Evolutionary conservation across 352 stramenopile genomes (phyloP).

Genomic region (Phytophthora tubulina): DNA sequence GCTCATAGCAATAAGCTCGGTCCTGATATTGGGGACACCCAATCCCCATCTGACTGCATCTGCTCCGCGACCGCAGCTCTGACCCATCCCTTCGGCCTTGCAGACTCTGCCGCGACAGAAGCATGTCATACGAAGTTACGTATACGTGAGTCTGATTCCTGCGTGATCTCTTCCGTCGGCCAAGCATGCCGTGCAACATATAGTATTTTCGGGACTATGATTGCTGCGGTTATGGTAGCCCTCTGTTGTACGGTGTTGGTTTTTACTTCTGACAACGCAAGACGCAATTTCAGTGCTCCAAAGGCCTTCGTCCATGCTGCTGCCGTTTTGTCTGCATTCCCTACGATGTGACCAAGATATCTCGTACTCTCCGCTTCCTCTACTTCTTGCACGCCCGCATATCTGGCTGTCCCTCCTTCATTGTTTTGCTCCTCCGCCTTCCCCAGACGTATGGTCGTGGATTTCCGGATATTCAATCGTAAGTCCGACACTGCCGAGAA

Average conservation of each 20-base stretch:
- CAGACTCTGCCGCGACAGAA: background rate
- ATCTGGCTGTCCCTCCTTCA: too few relatives aligned
- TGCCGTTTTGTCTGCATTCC: background rate
- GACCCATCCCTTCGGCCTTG: background rate
- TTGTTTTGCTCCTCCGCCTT: too few relatives aligned
- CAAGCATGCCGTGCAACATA: constrained; percentile 13
- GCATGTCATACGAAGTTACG: constrained; percentile 3
- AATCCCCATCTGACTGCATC: too few relatives aligned
- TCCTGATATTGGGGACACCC: too few relatives aligned
- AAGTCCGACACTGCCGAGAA: background rate
- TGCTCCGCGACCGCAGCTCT: background rate
- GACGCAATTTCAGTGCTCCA: background rate
- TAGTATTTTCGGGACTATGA: constrained; percentile 6
- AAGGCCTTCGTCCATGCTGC: background rate
- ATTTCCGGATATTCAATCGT: too few relatives aligned
- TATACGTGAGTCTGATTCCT: background rate
- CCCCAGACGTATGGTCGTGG: too few relatives aligned
- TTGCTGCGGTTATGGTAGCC: background rate
- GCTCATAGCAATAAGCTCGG: too few relatives aligned
- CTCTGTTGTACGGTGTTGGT: constrained; percentile 6
- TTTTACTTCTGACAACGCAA: background rate
- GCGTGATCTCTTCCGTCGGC: background rate
- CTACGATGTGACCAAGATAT: constrained; percentile 9
- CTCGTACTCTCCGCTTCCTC: background rate
- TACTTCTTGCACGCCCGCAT: too few relatives aligned